Base-by-base conservation (phyloP, 305 asterid species). In the Petunia hybrid region DNA sequence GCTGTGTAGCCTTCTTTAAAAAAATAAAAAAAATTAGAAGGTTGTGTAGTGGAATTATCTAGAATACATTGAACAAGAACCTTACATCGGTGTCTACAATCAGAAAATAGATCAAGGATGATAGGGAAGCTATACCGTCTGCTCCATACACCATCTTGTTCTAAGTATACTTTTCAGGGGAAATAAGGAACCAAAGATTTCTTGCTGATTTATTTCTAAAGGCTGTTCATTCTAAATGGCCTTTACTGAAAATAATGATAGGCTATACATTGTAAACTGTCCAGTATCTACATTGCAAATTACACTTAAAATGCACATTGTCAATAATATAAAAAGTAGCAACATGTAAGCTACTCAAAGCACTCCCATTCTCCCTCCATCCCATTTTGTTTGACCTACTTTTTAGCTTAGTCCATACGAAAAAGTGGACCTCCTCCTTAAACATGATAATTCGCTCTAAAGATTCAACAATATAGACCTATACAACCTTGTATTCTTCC, bases 181-280 rank as follows among this genome's bases (percentile, higher is more conserved):
- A 69, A 22, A 69, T 43, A 43, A 69, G 16, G 45, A 69, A 69
- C 57, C n/a, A 16, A 42, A 68, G 57, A 51, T 8, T 43, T 46
- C 76, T 69, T 69, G 57, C 57, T 69, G 76, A 43, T 16, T 69
- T n/a, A 22, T 69, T 14, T 56, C 57, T 69, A 22, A 16, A 13
- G 63, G 51, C 36, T 13, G 38, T 2, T 51, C 48, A 53, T 74
- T 51, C 78, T 53, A 74, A 12, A 51, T 53, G 63, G 38, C 8
- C 4, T 73, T 6, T 73, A 7, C 41, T 73, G 64, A 53, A 74
- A 46, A 74, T 0, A 36, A 1, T 36, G 46, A 73, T 35, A 48
- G 48, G 31, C 31, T 22, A 22, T 22, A 22, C 31, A 22, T 74
- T 14, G 3, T 51, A 3, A 48, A 51, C 4, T 35, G 36, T 51